Evolutionary conservation across 805 yeast species (phyloP), one percentile per base, ranked within the genome.

Genomic region (Starmerella sirachaensis): DNA sequence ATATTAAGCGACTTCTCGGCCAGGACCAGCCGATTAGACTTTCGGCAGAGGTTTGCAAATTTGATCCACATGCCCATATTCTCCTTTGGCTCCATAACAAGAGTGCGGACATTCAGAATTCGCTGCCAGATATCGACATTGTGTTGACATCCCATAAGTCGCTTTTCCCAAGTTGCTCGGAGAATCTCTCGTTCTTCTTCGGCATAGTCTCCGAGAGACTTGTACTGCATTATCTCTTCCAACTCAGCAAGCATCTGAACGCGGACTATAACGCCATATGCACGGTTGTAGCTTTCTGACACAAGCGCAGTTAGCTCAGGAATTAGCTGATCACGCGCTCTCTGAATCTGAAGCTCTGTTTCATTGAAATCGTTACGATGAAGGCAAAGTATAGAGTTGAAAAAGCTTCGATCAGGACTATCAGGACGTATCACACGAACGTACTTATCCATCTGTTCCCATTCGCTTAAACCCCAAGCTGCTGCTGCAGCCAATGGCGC

Each of bases 111-210:
- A 56, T 86, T 82, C 43, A 91, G 68, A 74, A 91, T 78, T 53
- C 96, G 68, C 57, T 88, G 96, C 98, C 99, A 91, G n/a, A 86
- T 85, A 61, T 91, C 99, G 35, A 91, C 97, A 61, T 91, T 91
- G 50, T 91, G 70, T 61, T 91, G 98, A 54, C 96, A 85, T 1
- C 97, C 97, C 43, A 83, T 63, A 35, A 91, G 64, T 51, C 99
- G 71, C 35, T 82, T 81, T 54, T 82, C 84, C 98, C 98, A 93
- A 0, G 97, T 88, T 49, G 78, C 75, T 49, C 94, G 69, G 70
- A 91, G 78, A 12, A 75, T 73, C 6, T 66, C 70, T 47, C 91
- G 72, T 8, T 48, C 53, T 50, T 78, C 79, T 32, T 79, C 93
- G 0, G 93, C 80, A 3, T 78, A 78, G 44, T 77, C 85, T 1